Conservation (phyloP, 768 basidiomycete genomes). For the Paxillus involutus region DNA sequence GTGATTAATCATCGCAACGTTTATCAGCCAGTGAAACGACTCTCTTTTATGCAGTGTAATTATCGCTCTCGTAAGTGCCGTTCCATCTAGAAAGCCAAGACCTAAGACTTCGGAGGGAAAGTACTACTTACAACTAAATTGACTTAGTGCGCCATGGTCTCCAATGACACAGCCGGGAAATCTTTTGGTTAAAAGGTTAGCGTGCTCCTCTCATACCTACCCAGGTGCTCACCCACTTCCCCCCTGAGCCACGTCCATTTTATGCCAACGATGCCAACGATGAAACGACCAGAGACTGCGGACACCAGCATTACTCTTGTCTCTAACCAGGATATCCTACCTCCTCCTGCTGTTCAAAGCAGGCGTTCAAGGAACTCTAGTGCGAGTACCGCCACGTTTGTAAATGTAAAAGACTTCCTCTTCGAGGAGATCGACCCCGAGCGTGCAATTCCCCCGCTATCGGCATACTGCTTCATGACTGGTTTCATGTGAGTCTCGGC, state of each 20-base stretch:
- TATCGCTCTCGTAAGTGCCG: conserved; percentile 2
- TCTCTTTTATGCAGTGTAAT: neutral
- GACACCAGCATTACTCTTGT: neutral
- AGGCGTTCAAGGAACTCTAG: neutral
- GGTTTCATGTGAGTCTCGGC: conserved; percentile 58
- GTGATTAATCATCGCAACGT: neutral
- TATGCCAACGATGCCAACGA: neutral
- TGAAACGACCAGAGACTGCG: neutral
- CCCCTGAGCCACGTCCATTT: neutral
- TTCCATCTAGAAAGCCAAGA: conserved; percentile 2
- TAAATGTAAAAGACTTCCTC: conserved; percentile 3
- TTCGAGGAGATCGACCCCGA: conserved; percentile 6
- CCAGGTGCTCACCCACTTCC: neutral
- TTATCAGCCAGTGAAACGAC: too few relatives aligned
- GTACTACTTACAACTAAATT: neutral
- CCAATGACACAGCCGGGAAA: conserved; percentile 1
- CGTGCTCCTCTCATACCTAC: neutral
- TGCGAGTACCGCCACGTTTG: neutral
- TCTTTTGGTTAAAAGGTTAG: neutral
- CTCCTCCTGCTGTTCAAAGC: conserved; percentile 8
- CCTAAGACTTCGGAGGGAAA: too few relatives aligned
- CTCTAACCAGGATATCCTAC: neutral
- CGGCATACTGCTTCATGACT: conserved; percentile 72
- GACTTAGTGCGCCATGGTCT: neutral
- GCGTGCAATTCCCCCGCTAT: conserved; percentile 48